Evolutionary conservation across 352 stramenopile genomes (phyloP), one percentile per base, ranked within the genome.

Genomic region (Globisporangium canariense): DNA sequence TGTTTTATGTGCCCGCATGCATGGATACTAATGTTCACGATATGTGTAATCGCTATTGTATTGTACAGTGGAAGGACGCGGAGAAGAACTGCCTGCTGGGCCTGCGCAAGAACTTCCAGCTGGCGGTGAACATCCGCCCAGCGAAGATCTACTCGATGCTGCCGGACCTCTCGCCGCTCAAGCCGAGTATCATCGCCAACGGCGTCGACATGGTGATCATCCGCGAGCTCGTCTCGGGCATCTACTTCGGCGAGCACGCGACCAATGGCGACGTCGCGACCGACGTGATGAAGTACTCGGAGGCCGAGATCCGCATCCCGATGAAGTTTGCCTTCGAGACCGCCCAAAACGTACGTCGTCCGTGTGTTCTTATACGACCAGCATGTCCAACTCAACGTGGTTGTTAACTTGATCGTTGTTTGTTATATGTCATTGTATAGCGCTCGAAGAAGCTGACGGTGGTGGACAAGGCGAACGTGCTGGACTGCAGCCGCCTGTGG

Each of bases 381-480:
- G 41, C 18, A 30, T 49, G 13, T 30, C 8, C n/a, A 6, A 6
- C 6, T 4, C 34, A 22, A 22, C 20, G 1, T 22, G 34, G 20
- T 43, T 43, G 40, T n/a, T 43, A 20, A 41, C 5, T 8, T 28
- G 40, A 10, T 16, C 7, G 25, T 22, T 58, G 30, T 13, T 60
- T 49, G 32, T 2, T 25, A 25, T 83, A 30, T 81, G 91, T 68
- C 81, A 18, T n/a, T 47, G 38, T 6, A 60, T 91, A 99, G 89
- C 89, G 97, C 47, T 76, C 75, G 25, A 97, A 97, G 71, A 95
- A 96, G 61, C 81, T 99, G 13, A 99, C 93, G 64, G 97, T 97
- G 58, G 97, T 99, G 57, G 97, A 99, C 85, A 99, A 99, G 84
- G 97, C 97, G 65, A 99, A 99, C 75, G 97, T 99, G 49, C 89